Evolutionary conservation across 106 monocot genomes (phyloP), one percentile per base, ranked within the genome.

Genomic region (Amphibolis antarctica): DNA sequence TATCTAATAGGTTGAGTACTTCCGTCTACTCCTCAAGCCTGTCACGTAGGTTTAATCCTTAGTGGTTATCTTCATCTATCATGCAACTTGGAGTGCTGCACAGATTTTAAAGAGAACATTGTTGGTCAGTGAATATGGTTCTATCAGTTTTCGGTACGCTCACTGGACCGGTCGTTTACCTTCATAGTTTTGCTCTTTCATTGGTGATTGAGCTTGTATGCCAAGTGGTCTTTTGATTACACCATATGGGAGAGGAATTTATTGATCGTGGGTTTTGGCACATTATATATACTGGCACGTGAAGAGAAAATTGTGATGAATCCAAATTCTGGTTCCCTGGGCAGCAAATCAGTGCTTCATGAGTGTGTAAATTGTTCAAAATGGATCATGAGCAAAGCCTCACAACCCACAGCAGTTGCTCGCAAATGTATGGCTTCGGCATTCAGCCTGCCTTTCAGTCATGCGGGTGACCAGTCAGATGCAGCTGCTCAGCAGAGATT

Each of bases 11-110:
- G 92, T 85, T 51, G 88, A 93, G 72, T 93, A 93, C 68, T 93
- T 93, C 68, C 92, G 92, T 42, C 82, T 84, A n/a, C 82, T 93
- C 20, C 78, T 93, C 55, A 93, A 88, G 70, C 92, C 87, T 11
- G 92, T 92, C 30, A 92, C 92, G 87, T 92, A 92, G 79, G 57
- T 74, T 64, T n/a, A n/a, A n/a, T n/a, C n/a, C n/a, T 31, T 13
- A 23, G 46, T 59, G 25, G 17, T 29, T 31, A 5, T 45, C 28
- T 5, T 43, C 20, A 14, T 43, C 12, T 19, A 25, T 21, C 14
- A 3, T 7, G 53, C 9, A 20, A 4, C 12, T 18, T 5, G 13
- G 12, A 42, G 19, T 12, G 11, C 1, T 30, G 0, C 26, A 3
- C n/a, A 10, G 26, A 24, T 13, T 25, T 17, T 3, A 0, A 12